Evolutionary conservation across 2,329 filamentous ascomycete genomes (phyloP).

Genomic region (Beauveria sp.): DNA sequence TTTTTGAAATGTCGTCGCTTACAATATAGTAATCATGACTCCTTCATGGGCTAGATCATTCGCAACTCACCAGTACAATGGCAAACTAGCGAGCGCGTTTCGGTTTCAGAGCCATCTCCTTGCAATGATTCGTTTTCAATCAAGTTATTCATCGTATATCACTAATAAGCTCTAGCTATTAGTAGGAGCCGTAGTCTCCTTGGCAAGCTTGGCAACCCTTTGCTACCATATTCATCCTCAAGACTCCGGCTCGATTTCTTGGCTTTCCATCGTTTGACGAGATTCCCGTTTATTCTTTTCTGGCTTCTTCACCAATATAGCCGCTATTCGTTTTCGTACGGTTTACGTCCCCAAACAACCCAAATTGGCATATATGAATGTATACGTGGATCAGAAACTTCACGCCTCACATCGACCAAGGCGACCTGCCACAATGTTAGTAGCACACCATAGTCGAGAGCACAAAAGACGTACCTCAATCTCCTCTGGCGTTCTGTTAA

Average conservation of each 20-base stretch:
- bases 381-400: slow-evolving; percentile 36
- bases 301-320: background rate
- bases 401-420: slow-evolving; percentile 40
- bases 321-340: slow-evolving; percentile 26
- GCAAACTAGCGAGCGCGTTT: too few relatives aligned
- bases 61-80: too few relatives aligned
- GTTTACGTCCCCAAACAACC: slow-evolving; percentile 45
- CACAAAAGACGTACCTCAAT: slow-evolving; percentile 34
- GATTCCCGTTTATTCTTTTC: background rate
- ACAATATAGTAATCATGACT: too few relatives aligned
- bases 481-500: slow-evolving; percentile 34
- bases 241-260: too few relatives aligned
- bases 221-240: background rate
- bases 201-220: background rate
- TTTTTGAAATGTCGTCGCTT: too few relatives aligned
- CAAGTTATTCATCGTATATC: too few relatives aligned
- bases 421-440: slow-evolving; percentile 29
- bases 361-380: slow-evolving; percentile 43
- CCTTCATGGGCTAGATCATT: too few relatives aligned
- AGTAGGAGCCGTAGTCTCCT: too few relatives aligned
- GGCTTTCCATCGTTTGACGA: too few relatives aligned
- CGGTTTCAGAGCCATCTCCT: too few relatives aligned
- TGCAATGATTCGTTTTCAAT: too few relatives aligned
- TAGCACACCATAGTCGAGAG: background rate
- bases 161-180: too few relatives aligned